Conservation (phyloP, 148 eudicot genomes). For the Agrostemma githago region DNA sequence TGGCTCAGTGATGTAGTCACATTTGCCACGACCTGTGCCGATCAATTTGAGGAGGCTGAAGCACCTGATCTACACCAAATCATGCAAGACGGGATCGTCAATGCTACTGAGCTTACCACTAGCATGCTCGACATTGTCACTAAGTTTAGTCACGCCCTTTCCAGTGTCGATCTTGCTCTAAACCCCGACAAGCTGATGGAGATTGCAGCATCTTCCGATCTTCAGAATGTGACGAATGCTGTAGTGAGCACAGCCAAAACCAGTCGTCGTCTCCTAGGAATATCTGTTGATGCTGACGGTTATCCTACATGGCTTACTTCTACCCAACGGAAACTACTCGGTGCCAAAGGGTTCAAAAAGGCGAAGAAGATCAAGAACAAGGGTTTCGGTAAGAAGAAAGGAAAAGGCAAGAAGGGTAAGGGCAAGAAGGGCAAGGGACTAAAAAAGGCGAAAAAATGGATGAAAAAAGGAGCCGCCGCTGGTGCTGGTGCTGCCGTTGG, state of each 20-base stretch:
- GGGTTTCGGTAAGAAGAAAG: background rate
- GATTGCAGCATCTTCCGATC: background rate
- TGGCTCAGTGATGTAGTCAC: slow-evolving; percentile 53
- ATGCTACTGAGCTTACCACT: slow-evolving; percentile 42
- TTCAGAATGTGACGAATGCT: background rate
- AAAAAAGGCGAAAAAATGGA: background rate
- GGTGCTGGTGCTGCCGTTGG: slow-evolving; percentile 13
- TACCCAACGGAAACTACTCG: slow-evolving; percentile 37
- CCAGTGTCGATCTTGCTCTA: slow-evolving; percentile 15
- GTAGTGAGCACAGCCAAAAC: background rate
- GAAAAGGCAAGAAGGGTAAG: slow-evolving; percentile 4
- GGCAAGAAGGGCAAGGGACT: slow-evolving; percentile 1
- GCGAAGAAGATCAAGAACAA: background rate
- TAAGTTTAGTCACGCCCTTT: slow-evolving; percentile 23
- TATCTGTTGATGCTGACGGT: slow-evolving; percentile 22
- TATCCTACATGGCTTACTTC: slow-evolving; percentile 48
- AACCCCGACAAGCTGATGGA: slow-evolving; percentile 25
- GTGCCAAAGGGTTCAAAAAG: slow-evolving; percentile 1
- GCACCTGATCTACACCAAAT: slow-evolving; percentile 31
- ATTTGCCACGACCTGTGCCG: slow-evolving; percentile 41
- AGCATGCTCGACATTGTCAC: slow-evolving; percentile 47
- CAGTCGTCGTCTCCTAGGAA: slow-evolving; percentile 34
- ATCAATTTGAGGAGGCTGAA: slow-evolving; percentile 34
- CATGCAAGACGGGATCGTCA: slow-evolving; percentile 29
- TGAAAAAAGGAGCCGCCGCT: background rate